Percentiles rank a stretch among this genome's conserved stretches.
Conservation (phyloP, 352 stramenopile species). For the Globisporangium recalcitrans region DNA sequence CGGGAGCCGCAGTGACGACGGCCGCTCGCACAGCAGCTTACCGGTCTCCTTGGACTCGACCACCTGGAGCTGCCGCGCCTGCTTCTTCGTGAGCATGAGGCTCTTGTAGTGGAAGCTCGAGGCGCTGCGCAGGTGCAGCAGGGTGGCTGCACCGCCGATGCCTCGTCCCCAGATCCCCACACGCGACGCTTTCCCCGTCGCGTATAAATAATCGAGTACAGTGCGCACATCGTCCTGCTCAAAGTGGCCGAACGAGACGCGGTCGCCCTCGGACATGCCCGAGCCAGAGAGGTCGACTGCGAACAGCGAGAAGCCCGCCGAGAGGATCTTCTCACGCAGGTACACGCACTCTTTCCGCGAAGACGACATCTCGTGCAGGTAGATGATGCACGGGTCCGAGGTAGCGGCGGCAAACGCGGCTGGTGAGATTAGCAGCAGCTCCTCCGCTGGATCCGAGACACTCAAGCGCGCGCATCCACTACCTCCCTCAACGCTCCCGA, state of each 20-base stretch:
- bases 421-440: conserved; percentile 7
- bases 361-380: conserved; percentile 76
- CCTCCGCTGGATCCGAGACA: conserved; percentile 3
- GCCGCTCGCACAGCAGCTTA: conserved; percentile 46
- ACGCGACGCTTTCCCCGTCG: conserved; percentile 40
- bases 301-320: conserved; percentile 63
- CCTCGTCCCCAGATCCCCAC: conserved; percentile 66
- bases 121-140: conserved; percentile 47
- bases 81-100: conserved; percentile 29
- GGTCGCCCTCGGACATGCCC: conserved; percentile 56
- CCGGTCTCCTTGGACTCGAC: conserved; percentile 35
- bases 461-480: neutral
- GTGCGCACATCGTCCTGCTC: conserved; percentile 58
- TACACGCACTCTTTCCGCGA: conserved; percentile 76
- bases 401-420: conserved; percentile 3
- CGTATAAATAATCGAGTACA: conserved; percentile 63
- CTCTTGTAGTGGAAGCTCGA: conserved; percentile 45
- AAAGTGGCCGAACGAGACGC: conserved; percentile 64
- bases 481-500: conserved; percentile 1
- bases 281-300: conserved; percentile 69
- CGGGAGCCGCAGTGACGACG: conserved; percentile 27
- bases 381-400: conserved; percentile 55
- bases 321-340: conserved; percentile 44
- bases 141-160: conserved; percentile 46
- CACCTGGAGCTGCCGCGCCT: conserved; percentile 38